Percentiles rank a stretch among this genome's conserved stretches.
These are phyloP conservation scores for Fusarium sp. DNA, from an alignment of 2,329 filamentous ascomycete species.

Conservation along the genomic window DNA sequence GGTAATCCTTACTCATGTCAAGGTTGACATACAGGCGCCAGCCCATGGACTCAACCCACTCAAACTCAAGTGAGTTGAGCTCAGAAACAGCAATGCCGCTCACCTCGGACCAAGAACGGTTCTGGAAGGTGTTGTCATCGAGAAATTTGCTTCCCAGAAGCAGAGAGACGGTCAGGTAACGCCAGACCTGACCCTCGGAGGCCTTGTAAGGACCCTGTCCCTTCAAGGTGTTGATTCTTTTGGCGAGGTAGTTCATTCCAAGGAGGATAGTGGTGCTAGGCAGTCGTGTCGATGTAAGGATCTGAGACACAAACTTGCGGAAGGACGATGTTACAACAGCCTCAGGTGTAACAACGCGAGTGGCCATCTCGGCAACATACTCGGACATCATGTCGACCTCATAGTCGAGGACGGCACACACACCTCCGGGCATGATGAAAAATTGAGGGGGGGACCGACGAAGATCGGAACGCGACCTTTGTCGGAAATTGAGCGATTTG, in stretches of 20 bases:
- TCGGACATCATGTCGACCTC: constrained; percentile 97
- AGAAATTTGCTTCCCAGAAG: constrained; percentile 94
- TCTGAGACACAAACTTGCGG: constrained; percentile 91
- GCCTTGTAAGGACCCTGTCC: constrained; percentile 65
- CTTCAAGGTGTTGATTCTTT: constrained; percentile 82
- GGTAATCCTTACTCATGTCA: constrained; percentile 78
- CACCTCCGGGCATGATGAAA: constrained; percentile 78
- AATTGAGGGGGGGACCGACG: constrained; percentile 51
- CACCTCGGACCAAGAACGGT: constrained; percentile 95
- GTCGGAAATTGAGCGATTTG: constrained; percentile 48
- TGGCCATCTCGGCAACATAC: constrained; percentile 91
- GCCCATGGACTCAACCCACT: constrained; percentile 86
- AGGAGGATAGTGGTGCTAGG: constrained; percentile 92
- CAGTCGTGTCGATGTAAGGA: constrained; percentile 88
- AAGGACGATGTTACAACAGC: constrained; percentile 75
- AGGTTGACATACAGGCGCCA: constrained; percentile 91
- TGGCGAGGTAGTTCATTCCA: constrained; percentile 89
- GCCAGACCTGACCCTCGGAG: constrained; percentile 81
- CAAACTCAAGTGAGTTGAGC: constrained; percentile 86
- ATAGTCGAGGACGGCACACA: constrained; percentile 94
- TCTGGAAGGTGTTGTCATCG: constrained; percentile 98
- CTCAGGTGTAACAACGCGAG: constrained; percentile 67
- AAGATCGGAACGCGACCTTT: constrained; percentile 57
- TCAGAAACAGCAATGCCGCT: constrained; percentile 88
- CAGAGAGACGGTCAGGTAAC: constrained; percentile 85